Base-by-base conservation (phyloP, 768 basidiomycete genomes). In the Calocybe indica region DNA sequence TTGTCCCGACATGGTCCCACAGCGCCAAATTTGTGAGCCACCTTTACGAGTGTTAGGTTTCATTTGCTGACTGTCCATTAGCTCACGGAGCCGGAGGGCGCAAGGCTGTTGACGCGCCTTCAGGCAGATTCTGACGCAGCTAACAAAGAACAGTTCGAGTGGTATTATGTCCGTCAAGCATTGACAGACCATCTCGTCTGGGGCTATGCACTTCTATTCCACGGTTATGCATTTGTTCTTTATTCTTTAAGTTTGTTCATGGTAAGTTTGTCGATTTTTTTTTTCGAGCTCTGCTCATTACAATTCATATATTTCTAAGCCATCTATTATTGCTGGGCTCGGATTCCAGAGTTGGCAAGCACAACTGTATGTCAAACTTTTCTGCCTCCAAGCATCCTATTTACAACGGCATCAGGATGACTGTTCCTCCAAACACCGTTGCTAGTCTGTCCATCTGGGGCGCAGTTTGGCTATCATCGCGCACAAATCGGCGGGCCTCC, bases 271-370 rank as follows among this genome's bases (percentile, higher is more conserved):
- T 13, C 42, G 7, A 10, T 22, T 37, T 11, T 43, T 30, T 37
- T 35, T 14, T 51, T 32, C 22, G 3, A 30, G 13, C 15, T 30
- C 33, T 22, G 30, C 15, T 40, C 13, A 2, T 14, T 47, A 39
- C 35, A 46, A 22, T 37, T 38, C n/a, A 15, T 22, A 43, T 34
- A 34, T 30, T 22, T 22, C 57, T 38, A 50, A 79, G 75, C 81
- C 82, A 3, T 79, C 79, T 1, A 82, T 83, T 50, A 79, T 83
- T 47, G 69, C 75, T 4, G 67, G 64, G 2, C 69, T 83, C 4
- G 81, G 83, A 15, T 83, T 75, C 52, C 56, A 72, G 44, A 75
- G 71, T 35, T 82, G 81, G 81, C 67, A 81, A 58, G 80, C 79
- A 22, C 78, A 82, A 57, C 51, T 83, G 78, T 78, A 58, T 44